Base-by-base conservation (phyloP, 2,329 filamentous ascomycete species). In the Alternaria metachromatica region DNA sequence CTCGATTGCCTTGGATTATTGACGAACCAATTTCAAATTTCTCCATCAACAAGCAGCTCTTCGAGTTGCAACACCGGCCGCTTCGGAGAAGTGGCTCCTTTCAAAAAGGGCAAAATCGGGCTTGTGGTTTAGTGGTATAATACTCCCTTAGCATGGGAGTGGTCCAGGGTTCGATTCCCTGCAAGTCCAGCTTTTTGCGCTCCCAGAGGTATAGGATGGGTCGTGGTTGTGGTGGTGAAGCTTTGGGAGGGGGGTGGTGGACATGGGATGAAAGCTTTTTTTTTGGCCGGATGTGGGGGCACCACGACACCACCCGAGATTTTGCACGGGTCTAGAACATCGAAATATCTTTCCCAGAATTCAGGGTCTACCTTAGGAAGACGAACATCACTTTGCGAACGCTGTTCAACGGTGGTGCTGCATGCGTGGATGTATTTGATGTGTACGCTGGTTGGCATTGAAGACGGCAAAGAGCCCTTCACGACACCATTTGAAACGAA, bases 291-390 rank as follows among this genome's bases (percentile, higher is more conserved):
- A 33, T 7, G 55, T 54, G 28, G 54, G 53, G 41, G 8, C 13
- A 6, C 4, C 37, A 11, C 37, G 37, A 18, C 37, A 41, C 37
- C 37, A 18, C n/a, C 37, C 3, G 1, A 41, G 2, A 18, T 41
- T 41, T 18, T 41, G 18, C 48, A 13, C 26, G 30, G 55, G 37
- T 62, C 55, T 43, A 59, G 55, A 59, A 43, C 48, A 25, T 25
- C 20, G 9, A 53, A 23, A 23, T 11, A 53, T 11, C 15, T 25
- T 30, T 37, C 44, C 25, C 21, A 26, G 30, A 13, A 18, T 11
- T 28, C 13, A 49, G 21, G 58, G 49, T 33, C 9, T 49, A 13
- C 48, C 9, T 18, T 10, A 30, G 5, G 7, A 50, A 43, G 13
- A 23, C 2, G 7, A 56, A 41, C 11, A n/a, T 23, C 7, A 26